phyloP scores from a whole-genome alignment of 306 rosid species.

The Cucumis hystrix region DNA sequence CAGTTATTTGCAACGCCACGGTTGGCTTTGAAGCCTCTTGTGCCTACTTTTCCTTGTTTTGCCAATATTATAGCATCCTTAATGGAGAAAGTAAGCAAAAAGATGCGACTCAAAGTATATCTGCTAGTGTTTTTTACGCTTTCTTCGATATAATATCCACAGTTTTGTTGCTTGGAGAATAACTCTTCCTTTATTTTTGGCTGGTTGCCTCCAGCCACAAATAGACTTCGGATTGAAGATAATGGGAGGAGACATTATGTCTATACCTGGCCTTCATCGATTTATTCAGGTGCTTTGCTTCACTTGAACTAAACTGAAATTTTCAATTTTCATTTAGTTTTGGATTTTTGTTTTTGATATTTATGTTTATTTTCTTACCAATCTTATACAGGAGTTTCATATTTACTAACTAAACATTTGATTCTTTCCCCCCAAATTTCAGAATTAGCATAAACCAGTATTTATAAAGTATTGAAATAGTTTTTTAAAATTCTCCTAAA shows the following conservation, averaged over 20 bases:
- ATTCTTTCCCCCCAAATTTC: no score
- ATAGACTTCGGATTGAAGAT: constrained; percentile 76
- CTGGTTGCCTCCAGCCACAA: constrained; percentile 49
- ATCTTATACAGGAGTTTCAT: no score
- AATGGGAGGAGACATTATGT: constrained; percentile 85
- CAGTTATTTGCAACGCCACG: constrained; percentile 64
- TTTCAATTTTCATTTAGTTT: not conserved
- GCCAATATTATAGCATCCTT: constrained; percentile 55
- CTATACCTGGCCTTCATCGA: constrained; percentile 76
- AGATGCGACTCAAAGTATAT: not conserved
- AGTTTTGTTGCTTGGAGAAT: not conserved
- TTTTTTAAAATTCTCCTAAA: no score
- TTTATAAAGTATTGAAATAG: no score
- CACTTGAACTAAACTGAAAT: constrained; percentile 15
- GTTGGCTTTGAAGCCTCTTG: constrained; percentile 68
- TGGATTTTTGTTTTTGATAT: no score
- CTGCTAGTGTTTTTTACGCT: not conserved
- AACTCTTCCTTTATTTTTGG: not conserved
- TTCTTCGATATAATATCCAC: not conserved
- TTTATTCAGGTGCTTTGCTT: constrained; percentile 68
- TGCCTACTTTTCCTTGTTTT: constrained; percentile 90
- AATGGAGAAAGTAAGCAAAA: constrained; percentile 65
- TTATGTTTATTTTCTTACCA: no score
- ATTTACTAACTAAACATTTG: no score
- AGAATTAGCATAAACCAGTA: no score